Percentiles rank a stretch among this genome's conserved stretches.
Conservation (phyloP, 208 protist species). For the Leishmania braziliensis region DNA sequence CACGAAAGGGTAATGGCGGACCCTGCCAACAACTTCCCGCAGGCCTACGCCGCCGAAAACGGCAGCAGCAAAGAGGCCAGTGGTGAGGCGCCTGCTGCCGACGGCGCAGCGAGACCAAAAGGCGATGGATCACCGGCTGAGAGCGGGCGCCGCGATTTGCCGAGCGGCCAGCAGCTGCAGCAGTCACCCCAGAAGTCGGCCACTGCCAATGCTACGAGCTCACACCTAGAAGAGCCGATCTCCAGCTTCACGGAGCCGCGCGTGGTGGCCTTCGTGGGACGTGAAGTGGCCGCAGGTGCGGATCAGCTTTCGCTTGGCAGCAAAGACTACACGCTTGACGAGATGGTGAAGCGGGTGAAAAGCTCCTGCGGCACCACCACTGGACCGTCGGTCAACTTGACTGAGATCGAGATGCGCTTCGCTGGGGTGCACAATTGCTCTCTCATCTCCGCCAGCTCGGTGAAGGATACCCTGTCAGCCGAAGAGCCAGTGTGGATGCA, state of each 20-base stretch:
- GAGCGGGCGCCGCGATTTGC: background rate
- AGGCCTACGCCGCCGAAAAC: conserved; percentile 29
- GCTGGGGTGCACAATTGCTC: conserved; percentile 45
- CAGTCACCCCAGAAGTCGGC: background rate
- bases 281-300: conserved; percentile 18
- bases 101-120: background rate
- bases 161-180: background rate
- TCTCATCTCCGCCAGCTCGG: conserved; percentile 34
- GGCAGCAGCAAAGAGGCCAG: background rate
- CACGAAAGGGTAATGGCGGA: conserved; percentile 35
- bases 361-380: conserved; percentile 15
- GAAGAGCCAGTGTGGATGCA: conserved; percentile 47
- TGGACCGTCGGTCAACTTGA: conserved; percentile 16
- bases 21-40: conserved; percentile 36
- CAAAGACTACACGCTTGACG: conserved; percentile 53
- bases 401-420: conserved; percentile 39
- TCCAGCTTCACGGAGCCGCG: conserved; percentile 35
- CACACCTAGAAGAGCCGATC: conserved; percentile 1
- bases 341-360: conserved; percentile 39
- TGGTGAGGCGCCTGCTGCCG: background rate
- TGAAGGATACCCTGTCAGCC: conserved; percentile 9
- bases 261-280: conserved; percentile 42
- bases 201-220: background rate
- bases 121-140: too few species aligned
- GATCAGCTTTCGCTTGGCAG: conserved; percentile 32